phyloP scores from a whole-genome alignment of 2,329 filamentous ascomycete genomes.

The Pseudogymnoascus sp. region DNA sequence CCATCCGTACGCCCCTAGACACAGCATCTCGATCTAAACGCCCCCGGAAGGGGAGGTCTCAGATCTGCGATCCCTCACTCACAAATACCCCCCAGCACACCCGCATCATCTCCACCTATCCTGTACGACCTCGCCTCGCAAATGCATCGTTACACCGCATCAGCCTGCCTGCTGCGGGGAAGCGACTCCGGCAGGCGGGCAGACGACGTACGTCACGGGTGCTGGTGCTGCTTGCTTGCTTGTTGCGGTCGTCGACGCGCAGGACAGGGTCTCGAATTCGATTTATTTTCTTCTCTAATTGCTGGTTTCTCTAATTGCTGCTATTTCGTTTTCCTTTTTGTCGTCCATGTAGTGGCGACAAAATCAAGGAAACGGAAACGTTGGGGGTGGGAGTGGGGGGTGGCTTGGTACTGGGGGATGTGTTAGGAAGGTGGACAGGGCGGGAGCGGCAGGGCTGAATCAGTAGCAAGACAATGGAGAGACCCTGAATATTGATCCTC shows the following conservation, averaged over 20 bases:
- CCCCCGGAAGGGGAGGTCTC: not conserved
- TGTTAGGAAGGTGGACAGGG: not conserved
- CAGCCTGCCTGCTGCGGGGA: not conserved
- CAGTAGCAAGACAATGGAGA: not conserved
- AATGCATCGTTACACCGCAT: not conserved
- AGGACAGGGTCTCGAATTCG: not conserved
- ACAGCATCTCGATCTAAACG: not conserved
- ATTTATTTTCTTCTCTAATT: not conserved
- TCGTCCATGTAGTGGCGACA: too few species aligned
- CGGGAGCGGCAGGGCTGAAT: not conserved
- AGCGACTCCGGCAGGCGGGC: not conserved
- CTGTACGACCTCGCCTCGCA: not conserved
- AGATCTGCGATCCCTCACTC: not conserved
- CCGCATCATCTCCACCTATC: not conserved
- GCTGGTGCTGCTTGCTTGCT: not conserved
- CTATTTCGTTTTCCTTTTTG: too few species aligned
- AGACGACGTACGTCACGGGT: slow-evolving; percentile 1
- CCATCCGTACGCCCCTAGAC: not conserved
- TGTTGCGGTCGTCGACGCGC: not conserved
- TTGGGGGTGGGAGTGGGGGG: too few species aligned
- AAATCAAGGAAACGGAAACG: too few species aligned
- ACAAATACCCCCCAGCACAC: not conserved
- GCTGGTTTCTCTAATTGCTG: too few species aligned
- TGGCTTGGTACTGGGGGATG: too few species aligned
- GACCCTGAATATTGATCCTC: not conserved